Conservation (phyloP, 2,329 filamentous ascomycete genomes). For the Diaporthe vaccinii region DNA sequence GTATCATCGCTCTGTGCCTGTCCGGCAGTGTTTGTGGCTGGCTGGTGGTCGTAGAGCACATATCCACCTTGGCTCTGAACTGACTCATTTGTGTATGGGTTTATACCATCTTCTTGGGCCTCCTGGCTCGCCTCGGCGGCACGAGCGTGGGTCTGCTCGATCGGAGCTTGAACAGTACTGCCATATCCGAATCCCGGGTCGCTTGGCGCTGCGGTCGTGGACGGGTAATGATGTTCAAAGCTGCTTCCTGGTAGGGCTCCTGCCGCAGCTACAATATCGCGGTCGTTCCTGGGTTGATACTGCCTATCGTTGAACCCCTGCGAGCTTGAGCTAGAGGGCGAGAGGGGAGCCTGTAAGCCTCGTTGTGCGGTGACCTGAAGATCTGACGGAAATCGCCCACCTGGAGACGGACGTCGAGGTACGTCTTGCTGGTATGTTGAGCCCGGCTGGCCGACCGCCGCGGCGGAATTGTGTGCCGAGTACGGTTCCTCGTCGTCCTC, state of each 20-base stretch:
- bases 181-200: constrained; percentile 56
- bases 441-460: constrained; percentile 60
- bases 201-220: constrained; percentile 27
- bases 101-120: constrained; percentile 68
- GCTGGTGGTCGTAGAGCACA: constrained; percentile 33
- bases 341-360: constrained; percentile 83
- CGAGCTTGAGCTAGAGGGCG: constrained; percentile 86
- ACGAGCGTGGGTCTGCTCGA: constrained; percentile 64
- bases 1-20: neutral
- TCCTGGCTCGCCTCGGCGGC: constrained; percentile 64
- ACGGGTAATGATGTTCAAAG: constrained; percentile 51
- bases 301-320: constrained; percentile 57
- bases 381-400: constrained; percentile 97
- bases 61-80: constrained; percentile 42
- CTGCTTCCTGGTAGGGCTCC: constrained; percentile 66
- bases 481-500: constrained; percentile 79
- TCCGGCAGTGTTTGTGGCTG: constrained; percentile 22
- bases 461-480: constrained; percentile 68
- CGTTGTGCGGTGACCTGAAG: constrained; percentile 83
- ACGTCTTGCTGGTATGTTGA: constrained; percentile 57
- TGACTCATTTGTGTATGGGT: constrained; percentile 68
- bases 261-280: constrained; percentile 71
- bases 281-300: constrained; percentile 55
- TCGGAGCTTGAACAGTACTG: constrained; percentile 58
- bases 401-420: constrained; percentile 83